A percentile compares a stretch with the other conserved stretches of the same genome.
phyloP scores from a whole-genome alignment of 148 eudicot species.

The Heliamphora exappendiculata region DNA sequence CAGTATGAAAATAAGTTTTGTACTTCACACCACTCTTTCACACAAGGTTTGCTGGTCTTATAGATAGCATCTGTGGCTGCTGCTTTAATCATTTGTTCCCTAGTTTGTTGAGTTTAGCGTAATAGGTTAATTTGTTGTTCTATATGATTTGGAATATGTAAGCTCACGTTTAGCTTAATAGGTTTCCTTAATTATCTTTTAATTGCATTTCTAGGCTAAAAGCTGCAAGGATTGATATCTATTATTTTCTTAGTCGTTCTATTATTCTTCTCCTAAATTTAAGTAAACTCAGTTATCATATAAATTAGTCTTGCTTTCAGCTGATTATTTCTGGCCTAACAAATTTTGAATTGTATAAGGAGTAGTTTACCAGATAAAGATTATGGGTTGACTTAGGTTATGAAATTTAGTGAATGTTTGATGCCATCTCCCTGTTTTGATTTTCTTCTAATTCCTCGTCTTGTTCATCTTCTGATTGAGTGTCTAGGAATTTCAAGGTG shows the following conservation, averaged over 20 bases:
- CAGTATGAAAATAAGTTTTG: background rate
- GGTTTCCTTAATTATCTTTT: too few species aligned
- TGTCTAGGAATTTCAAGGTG: background rate
- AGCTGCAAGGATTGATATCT: too few species aligned
- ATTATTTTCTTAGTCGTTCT: too few species aligned
- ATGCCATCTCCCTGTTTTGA: background rate
- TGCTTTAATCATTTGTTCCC: background rate
- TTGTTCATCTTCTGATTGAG: background rate
- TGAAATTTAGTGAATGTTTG: background rate
- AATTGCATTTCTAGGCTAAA: too few species aligned
- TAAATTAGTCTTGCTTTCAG: too few species aligned
- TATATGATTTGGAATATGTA: background rate
- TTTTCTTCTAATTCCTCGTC: background rate
- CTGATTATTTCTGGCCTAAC: too few species aligned
- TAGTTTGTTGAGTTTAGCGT: background rate
- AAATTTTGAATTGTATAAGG: too few species aligned
- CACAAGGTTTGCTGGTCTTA: background rate
- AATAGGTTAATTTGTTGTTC: background rate
- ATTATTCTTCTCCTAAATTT: too few species aligned
- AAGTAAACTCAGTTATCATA: too few species aligned
- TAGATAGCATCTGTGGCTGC: background rate
- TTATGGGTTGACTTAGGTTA: background rate
- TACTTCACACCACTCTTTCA: background rate
- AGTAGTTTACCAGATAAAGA: too few species aligned
- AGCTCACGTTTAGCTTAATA: background rate